Base-by-base conservation (phyloP, 2,329 filamentous ascomycete species). In the Fusarium sp. region DNA sequence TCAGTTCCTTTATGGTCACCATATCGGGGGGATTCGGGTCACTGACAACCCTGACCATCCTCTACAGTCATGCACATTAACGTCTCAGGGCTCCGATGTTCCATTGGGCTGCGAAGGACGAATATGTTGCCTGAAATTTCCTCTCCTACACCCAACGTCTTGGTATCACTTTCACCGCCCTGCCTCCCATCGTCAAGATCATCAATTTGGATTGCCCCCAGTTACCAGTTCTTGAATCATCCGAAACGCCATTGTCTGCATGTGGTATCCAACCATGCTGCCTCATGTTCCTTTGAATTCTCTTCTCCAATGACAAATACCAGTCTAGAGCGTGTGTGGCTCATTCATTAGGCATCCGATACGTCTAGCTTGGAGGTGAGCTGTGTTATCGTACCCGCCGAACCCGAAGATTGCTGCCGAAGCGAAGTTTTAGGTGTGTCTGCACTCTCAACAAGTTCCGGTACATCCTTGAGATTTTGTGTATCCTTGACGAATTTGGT, bases 401-500 rank as follows among this genome's bases (percentile, higher is more conserved):
- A 62, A 23, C 66, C 46, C 9, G 62, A 23, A 7, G 64, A 55
- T 16, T 66, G 56, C 30, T 60, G 57, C 23, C 65, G 58, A 11
- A 62, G 44, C n/a, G 61, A 18, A 28, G 31, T 27, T 39, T 58
- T 55, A 31, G 59, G 11, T 11, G 34, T 27, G 36, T 57, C 60
- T 18, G 46, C 63, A 11, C 78, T 77, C 51, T 81, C 82, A 10
- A 81, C 63, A 52, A 64, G 41, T 34, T 59, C 64, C 23, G 82
- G 74, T 16, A 81, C 79, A 28, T 79, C 81, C 41, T 82, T 77
- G 30, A 82, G 77, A 57, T 75, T 78, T 51, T 83, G 80, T 56
- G 81, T 81, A 60, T 85, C 82, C 56, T 82, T 81, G 47, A 88
- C 81, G 50, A 85, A 81, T 47, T 80, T 82, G 48, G 84, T 88